Percentiles rank a stretch among this genome's conserved stretches.
Evolutionary conservation across 192 early-diverging fungal genomes (phyloP).

Genomic region (Ambispora gerdemannii): DNA sequence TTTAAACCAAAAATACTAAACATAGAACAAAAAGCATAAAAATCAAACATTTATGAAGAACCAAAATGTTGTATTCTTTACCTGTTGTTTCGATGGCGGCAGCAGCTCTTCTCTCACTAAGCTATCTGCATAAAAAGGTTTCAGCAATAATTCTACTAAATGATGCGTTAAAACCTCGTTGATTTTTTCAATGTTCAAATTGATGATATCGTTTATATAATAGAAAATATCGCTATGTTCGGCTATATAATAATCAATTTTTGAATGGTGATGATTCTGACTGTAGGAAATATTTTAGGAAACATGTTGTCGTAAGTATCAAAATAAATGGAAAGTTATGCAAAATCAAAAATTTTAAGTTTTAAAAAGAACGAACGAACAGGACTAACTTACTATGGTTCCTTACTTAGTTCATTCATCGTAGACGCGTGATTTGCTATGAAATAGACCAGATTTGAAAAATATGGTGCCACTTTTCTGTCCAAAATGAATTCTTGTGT

Average conservation of each 20-base stretch:
- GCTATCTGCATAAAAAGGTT: conserved; percentile 43
- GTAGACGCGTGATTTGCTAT: conserved; percentile 39
- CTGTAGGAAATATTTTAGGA: neutral
- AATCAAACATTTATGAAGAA: no score
- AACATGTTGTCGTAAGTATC: no score
- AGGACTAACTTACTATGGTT: conserved; percentile 34
- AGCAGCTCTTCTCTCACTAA: conserved; percentile 12
- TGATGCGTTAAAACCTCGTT: conserved; percentile 43
- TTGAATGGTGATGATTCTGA: conserved; percentile 33
- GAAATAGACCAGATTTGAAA: conserved; percentile 44
- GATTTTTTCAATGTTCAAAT: conserved; percentile 53
- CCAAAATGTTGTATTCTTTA: no score
- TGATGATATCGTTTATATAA: conserved; percentile 62
- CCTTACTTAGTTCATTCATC: conserved; percentile 37
- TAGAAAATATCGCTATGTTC: conserved; percentile 62
- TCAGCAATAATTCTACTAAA: conserved; percentile 37
- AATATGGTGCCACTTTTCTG: conserved; percentile 40
- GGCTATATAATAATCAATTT: conserved; percentile 56
- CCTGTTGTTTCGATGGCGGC: no score
- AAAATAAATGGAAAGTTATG: no score
- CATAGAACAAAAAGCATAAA: no score
- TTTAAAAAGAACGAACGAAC: no score
- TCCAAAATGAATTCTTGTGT: conserved; percentile 45
- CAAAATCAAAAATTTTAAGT: no score
- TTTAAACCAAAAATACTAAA: no score